phyloP scores from a whole-genome alignment of 176 grass and related monocot genomes.

The Areca catechu region DNA sequence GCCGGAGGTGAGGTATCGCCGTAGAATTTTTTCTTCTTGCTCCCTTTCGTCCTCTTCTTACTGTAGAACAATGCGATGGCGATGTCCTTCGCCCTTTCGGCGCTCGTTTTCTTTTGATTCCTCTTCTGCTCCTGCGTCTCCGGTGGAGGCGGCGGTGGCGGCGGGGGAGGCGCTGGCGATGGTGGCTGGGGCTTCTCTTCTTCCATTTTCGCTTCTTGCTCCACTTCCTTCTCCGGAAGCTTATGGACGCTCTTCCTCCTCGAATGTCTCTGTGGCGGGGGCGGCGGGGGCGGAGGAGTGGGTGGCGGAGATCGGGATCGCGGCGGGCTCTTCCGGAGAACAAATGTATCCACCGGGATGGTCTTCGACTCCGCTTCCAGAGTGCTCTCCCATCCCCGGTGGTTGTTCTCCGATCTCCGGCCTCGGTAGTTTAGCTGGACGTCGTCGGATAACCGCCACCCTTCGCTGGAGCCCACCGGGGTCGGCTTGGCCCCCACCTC shows the following conservation, averaged over 20 bases:
- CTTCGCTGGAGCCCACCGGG: constrained; percentile 19
- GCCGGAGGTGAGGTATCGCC: constrained; percentile 35
- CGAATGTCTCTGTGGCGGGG: too few species aligned
- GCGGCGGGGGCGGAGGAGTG: neutral
- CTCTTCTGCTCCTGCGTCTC: constrained; percentile 17
- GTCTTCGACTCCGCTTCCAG: constrained; percentile 14
- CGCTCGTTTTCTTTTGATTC: constrained; percentile 65
- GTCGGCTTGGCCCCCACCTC: neutral
- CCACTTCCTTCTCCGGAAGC: constrained; percentile 35
- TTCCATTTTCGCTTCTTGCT: constrained; percentile 4
- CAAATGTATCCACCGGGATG: constrained; percentile 56
- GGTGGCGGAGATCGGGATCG: constrained; percentile 8
- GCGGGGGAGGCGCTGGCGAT: constrained; percentile 6
- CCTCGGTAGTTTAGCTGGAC: constrained; percentile 35
- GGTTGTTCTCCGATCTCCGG: neutral
- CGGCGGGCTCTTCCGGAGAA: constrained; percentile 17
- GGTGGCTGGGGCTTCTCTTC: constrained; percentile 4
- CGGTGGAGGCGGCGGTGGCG: constrained; percentile 32
- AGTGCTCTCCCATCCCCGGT: constrained; percentile 8
- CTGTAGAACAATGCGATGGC: constrained; percentile 81
- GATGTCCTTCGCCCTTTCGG: constrained; percentile 76
- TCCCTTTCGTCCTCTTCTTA: constrained; percentile 62
- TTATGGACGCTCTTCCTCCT: constrained; percentile 30
- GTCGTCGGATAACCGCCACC: constrained; percentile 61
- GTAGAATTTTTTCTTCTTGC: constrained; percentile 47